These are phyloP conservation scores for Houttuynia cordata DNA, from an alignment of 164 flowering plant species.

Conservation along the genomic window DNA sequence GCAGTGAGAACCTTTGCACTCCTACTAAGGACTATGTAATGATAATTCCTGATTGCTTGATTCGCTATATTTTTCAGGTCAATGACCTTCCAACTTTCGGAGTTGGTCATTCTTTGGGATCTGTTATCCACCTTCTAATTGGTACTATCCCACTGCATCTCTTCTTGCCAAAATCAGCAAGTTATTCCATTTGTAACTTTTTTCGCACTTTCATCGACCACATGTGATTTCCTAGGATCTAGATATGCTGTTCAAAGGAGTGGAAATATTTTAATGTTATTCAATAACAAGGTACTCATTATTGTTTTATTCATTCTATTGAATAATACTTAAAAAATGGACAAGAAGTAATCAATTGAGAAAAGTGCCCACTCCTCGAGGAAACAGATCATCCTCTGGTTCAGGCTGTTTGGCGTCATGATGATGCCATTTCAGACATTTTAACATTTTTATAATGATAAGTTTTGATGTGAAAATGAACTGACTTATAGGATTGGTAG, in stretches of 20 bases:
- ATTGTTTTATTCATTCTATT: neutral
- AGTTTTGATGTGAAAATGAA: no score
- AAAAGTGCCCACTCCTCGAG: no score
- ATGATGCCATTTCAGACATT: no score
- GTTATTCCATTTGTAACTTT: neutral
- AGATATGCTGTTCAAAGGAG: conserved; percentile 83
- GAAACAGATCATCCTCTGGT: no score
- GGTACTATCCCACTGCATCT: conserved; percentile 28
- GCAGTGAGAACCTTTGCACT: neutral
- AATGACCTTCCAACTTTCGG: conserved; percentile 77
- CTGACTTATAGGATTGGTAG: no score
- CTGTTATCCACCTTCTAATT: conserved; percentile 79
- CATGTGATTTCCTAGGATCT: conserved; percentile 42
- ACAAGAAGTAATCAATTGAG: no score
- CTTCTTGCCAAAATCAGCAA: neutral
- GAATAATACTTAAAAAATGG: neutral
- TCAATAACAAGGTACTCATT: conserved; percentile 73
- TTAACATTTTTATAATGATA: no score
- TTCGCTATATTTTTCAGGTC: conserved; percentile 25
- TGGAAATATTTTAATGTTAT: conserved; percentile 82
- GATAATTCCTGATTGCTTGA: neutral
- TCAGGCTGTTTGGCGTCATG: no score
- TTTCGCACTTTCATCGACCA: neutral
- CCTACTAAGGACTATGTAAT: no score
- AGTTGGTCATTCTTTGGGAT: conserved; percentile 91